A percentile compares a stretch with the other conserved stretches of the same genome.
Evolutionary conservation across 805 yeast species (phyloP).

Genomic region (Lipomyces mesembrius): DNA sequence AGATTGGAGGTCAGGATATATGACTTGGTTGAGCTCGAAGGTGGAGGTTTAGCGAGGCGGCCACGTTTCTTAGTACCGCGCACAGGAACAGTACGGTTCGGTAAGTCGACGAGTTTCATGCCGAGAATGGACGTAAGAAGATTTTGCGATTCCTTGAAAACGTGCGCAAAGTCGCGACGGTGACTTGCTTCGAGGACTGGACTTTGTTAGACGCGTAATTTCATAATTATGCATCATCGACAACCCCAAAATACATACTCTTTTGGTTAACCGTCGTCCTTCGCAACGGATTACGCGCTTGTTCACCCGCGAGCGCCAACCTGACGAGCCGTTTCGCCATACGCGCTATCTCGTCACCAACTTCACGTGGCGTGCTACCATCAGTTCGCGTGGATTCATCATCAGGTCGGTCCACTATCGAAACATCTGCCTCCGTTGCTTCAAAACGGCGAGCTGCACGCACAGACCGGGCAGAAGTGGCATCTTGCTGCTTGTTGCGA

Average conservation of each 20-base stretch:
- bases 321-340: slow-evolving; percentile 35
- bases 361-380: slow-evolving; percentile 3
- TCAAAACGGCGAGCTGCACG: neutral
- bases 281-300: slow-evolving; percentile 25
- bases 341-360: slow-evolving; percentile 21
- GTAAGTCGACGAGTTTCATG: slow-evolving; percentile 29
- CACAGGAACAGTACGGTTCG: slow-evolving; percentile 18
- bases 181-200: slow-evolving; percentile 30
- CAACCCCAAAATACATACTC: slow-evolving; percentile 10
- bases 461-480: neutral
- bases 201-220: neutral
- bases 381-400: neutral
- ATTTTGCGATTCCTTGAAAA: slow-evolving; percentile 25
- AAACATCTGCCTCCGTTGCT: neutral
- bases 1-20: slow-evolving; percentile 21
- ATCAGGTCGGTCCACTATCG: neutral
- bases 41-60: slow-evolving; percentile 1
- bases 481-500: slow-evolving; percentile 1
- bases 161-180: slow-evolving; percentile 22
- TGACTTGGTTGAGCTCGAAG: slow-evolving; percentile 12
- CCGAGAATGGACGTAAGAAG: slow-evolving; percentile 18
- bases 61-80: slow-evolving; percentile 10
- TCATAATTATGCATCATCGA: too few relatives aligned
- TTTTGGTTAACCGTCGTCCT: slow-evolving; percentile 25
- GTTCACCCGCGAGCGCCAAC: slow-evolving; percentile 27